Percentiles rank a stretch among this genome's conserved stretches.
Conservation (phyloP, 2,329 filamentous ascomycete genomes). For the Aspergillus calidoustus region DNA sequence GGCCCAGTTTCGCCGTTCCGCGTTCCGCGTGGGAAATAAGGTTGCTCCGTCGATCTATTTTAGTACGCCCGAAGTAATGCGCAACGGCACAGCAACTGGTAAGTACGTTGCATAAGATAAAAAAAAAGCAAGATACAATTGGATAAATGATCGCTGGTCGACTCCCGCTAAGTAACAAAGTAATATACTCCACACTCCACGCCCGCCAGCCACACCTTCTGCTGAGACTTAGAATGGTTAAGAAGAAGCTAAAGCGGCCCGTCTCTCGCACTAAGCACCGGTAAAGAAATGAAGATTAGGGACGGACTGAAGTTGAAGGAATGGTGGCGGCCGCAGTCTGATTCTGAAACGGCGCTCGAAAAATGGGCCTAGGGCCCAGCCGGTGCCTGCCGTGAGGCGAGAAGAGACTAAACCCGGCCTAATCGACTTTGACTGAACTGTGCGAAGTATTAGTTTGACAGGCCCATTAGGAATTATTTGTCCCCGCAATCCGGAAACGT, state of each 20-base stretch:
- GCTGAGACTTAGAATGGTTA: neutral
- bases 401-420: slow-evolving; percentile 1
- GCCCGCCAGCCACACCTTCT: neutral
- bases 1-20: neutral
- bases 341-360: neutral
- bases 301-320: neutral
- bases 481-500: slow-evolving; percentile 45
- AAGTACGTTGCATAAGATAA: neutral
- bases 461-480: neutral
- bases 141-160: slow-evolving; percentile 9
- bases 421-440: slow-evolving; percentile 44
- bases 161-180: slow-evolving; percentile 17
- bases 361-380: neutral
- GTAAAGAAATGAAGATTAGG: neutral
- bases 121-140: neutral
- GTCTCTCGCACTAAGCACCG: neutral
- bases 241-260: neutral
- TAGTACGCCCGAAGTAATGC: neutral
- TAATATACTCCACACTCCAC: slow-evolving; percentile 15
- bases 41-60: neutral
- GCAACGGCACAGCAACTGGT: neutral
- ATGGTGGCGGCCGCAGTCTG: neutral
- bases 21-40: slow-evolving; percentile 1
- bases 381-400: neutral
- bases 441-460: slow-evolving; percentile 12